A percentile compares a stretch with the other conserved stretches of the same genome.
Evolutionary conservation across 1,284 basidiomycete genomes (phyloP).

Genomic region (Fomitopsis betulina): DNA sequence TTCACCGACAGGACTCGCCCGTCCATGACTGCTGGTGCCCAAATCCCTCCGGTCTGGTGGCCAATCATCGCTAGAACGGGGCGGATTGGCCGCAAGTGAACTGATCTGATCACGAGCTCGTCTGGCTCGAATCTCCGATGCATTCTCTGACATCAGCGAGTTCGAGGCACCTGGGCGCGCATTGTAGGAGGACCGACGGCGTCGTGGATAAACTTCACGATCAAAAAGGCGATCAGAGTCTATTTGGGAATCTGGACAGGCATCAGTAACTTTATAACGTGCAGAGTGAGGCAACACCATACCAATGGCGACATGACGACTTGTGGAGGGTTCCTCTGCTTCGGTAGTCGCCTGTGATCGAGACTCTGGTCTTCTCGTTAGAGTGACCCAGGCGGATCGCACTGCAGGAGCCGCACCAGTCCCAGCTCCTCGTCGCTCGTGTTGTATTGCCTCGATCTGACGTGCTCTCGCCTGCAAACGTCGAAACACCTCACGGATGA

Average conservation of each 20-base stretch:
- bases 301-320: neutral
- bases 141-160: constrained; percentile 11
- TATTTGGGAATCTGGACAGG: neutral
- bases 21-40: neutral
- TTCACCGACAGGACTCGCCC: neutral
- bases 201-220: neutral
- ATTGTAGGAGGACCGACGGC: neutral
- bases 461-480: neutral
- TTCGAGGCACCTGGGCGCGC: constrained; percentile 7
- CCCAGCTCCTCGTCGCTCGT: neutral
- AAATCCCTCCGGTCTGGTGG: neutral
- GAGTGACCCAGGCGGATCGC: constrained; percentile 1
- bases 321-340: neutral
- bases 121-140: constrained; percentile 2
- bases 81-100: neutral
- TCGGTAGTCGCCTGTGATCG: neutral
- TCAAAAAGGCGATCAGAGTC: neutral
- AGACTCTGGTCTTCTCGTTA: neutral
- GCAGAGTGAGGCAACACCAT: neutral
- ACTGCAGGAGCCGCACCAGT: constrained; percentile 1
- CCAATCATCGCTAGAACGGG: neutral
- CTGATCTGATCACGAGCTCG: constrained; percentile 1
- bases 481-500: neutral
- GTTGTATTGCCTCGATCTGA: neutral
- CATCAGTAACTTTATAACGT: neutral